These are phyloP conservation scores for Macrophomina phaseolina DNA, from an alignment of 2,329 filamentous ascomycete species.

Conservation along the genomic window DNA sequence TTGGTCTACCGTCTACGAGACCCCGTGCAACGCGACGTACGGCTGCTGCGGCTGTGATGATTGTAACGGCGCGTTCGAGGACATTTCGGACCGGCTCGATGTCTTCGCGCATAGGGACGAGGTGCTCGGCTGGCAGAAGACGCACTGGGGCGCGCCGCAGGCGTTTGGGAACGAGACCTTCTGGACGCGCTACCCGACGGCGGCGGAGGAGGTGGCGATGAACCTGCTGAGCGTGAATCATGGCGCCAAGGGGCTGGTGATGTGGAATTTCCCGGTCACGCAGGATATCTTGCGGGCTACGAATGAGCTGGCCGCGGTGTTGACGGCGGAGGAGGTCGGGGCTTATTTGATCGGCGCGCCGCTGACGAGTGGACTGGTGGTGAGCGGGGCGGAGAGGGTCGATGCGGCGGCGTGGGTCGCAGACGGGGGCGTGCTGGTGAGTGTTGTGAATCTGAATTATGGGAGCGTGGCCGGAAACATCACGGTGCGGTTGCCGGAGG, in stretches of 20 bases:
- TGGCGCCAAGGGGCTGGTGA: slow-evolving; percentile 56
- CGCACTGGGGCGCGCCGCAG: slow-evolving; percentile 59
- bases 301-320: slow-evolving; percentile 47
- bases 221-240: slow-evolving; percentile 56
- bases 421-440: slow-evolving; percentile 45
- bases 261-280: slow-evolving; percentile 55
- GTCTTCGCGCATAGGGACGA: slow-evolving; percentile 48
- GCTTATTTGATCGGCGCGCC: slow-evolving; percentile 47
- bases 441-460: slow-evolving; percentile 46
- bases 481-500: slow-evolving; percentile 30
- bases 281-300: slow-evolving; percentile 35
- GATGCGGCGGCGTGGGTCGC: slow-evolving; percentile 52
- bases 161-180: slow-evolving; percentile 54
- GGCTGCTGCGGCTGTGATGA: slow-evolving; percentile 69
- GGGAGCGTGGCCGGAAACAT: slow-evolving; percentile 28
- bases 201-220: slow-evolving; percentile 54
- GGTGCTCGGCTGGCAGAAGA: slow-evolving; percentile 50
- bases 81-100: slow-evolving; percentile 56
- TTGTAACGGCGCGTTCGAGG: slow-evolving; percentile 59
- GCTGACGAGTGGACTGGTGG: slow-evolving; percentile 33
- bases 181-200: slow-evolving; percentile 55
- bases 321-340: slow-evolving; percentile 42
- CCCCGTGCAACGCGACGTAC: slow-evolving; percentile 63
- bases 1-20: slow-evolving; percentile 61
- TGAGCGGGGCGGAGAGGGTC: slow-evolving; percentile 33